A percentile compares a stretch with the other conserved stretches of the same genome.
These are phyloP conservation scores for Aegle marmelos DNA, from an alignment of 345 rosid genomes.

Conservation along the genomic window DNA sequence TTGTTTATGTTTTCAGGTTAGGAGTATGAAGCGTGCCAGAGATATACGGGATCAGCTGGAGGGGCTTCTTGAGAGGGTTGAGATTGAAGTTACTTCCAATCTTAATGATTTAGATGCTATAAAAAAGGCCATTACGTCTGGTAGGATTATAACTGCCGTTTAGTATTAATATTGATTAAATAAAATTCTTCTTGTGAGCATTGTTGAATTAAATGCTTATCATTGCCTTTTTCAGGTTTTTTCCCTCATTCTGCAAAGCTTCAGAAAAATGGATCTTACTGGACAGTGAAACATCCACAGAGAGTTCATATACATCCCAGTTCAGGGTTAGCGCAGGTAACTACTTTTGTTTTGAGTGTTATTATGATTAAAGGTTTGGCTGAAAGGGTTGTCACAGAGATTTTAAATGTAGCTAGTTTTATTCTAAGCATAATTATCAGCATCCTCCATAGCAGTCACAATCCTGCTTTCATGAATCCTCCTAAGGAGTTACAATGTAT, in stretches of 20 bases:
- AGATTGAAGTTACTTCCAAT: constrained; percentile 72
- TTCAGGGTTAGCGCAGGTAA: constrained; percentile 91
- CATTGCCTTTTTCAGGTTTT: constrained; percentile 49
- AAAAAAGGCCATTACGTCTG: constrained; percentile 82
- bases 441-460: background rate
- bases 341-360: constrained; percentile 1
- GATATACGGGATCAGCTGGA: constrained; percentile 92
- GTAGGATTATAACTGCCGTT: constrained; percentile 29
- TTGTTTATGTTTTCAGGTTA: constrained; percentile 51
- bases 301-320: constrained; percentile 93
- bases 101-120: constrained; percentile 63
- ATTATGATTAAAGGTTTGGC: background rate
- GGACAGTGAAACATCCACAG: constrained; percentile 90
- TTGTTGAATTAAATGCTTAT: constrained; percentile 11
- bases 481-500: too few relatives aligned
- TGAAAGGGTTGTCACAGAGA: background rate
- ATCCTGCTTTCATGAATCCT: background rate
- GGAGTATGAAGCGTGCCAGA: constrained; percentile 99
- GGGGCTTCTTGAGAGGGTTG: constrained; percentile 96
- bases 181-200: background rate
- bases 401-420: background rate
- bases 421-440: background rate
- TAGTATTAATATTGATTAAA: background rate
- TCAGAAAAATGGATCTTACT: constrained; percentile 88
- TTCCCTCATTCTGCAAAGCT: constrained; percentile 86